Evolutionary conservation across 2,329 filamentous ascomycete genomes (phyloP).

Genomic region (Ophioceras dolichostomum): DNA sequence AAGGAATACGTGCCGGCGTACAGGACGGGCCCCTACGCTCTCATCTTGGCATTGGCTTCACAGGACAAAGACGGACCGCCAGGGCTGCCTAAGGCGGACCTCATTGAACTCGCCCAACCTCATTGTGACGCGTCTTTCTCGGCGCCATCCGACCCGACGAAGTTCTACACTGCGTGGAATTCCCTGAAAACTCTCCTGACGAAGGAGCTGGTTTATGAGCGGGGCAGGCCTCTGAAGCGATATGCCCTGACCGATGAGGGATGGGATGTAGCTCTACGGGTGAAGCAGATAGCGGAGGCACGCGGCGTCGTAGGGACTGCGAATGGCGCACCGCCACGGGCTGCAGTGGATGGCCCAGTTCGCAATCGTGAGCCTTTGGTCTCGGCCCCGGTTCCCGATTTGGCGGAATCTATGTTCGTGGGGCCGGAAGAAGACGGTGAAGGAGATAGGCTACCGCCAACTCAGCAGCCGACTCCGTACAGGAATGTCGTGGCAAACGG

Average conservation of each 20-base stretch:
- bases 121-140: constrained; percentile 65
- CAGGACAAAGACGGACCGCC: constrained; percentile 38
- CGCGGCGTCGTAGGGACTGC: too few relatives aligned
- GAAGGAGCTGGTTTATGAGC: constrained; percentile 64
- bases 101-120: constrained; percentile 58
- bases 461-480: constrained; percentile 11
- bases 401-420: too few relatives aligned
- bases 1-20: constrained; percentile 61
- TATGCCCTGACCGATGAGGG: constrained; percentile 68
- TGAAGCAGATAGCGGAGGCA: constrained; percentile 31
- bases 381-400: neutral
- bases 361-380: too few relatives aligned
- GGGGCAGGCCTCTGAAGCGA: constrained; percentile 52
- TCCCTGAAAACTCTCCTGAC: constrained; percentile 66
- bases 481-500: constrained; percentile 28
- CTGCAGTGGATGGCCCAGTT: neutral
- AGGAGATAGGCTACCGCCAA: constrained; percentile 3
- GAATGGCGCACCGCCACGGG: neutral
- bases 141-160: constrained; percentile 51
- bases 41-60: constrained; percentile 54
- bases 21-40: constrained; percentile 63
- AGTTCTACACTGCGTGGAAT: constrained; percentile 70
- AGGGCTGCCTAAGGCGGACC: constrained; percentile 53
- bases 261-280: constrained; percentile 58
- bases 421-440: neutral